Base-by-base conservation (phyloP, 176 grass and related monocot species). In the Eleusine indica region DNA sequence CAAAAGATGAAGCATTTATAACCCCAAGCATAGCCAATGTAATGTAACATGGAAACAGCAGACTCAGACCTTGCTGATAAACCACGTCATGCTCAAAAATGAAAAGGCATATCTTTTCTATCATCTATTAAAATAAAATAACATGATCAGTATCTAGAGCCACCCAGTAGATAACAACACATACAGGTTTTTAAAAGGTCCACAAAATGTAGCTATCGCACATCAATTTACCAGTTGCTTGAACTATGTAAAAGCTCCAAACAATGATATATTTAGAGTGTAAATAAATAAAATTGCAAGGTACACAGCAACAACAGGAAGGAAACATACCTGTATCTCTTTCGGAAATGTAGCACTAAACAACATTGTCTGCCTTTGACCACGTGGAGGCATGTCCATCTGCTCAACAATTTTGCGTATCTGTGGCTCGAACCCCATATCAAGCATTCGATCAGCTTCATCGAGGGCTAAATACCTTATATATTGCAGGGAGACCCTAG, bases 341-440 rank as follows among this genome's bases (percentile, higher is more conserved):
- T 91, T 95, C 30, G 93, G 96, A 76, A 98, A 98, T 56, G 96
- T 98, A 52, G 96, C 96, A 87, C 96, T 98, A 83, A 98, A 98
- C 49, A 98, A 42, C 96, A 98, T 98, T 22, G 96, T 98, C 78
- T 98, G 96, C 53, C 96, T 94, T 68, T 83, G 73, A 57, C 96
- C 91, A 66, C 83, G 93, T 46, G 87, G 81, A n/a, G 96, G 93
- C 96, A 98, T 98, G 81, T 95, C 96, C 85, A 93, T 95, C 65
- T 94, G 91, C 87, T 98, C 96, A 62, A 98, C 96, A 88, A 96
- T 98, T 58, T 93, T 98, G 66, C 96, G 85, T 63, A 98, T 98
- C 58, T 98, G 96, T 87, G 96, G 96, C 80, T 98, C 96, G n/a
- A 98, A 98, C 44, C 96, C 96, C 96, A 98, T 98, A 82, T 98